Evolutionary conservation across 2,329 filamentous ascomycete genomes (phyloP), one percentile per base, ranked within the genome.

Genomic region (Neonectria coccinea): DNA sequence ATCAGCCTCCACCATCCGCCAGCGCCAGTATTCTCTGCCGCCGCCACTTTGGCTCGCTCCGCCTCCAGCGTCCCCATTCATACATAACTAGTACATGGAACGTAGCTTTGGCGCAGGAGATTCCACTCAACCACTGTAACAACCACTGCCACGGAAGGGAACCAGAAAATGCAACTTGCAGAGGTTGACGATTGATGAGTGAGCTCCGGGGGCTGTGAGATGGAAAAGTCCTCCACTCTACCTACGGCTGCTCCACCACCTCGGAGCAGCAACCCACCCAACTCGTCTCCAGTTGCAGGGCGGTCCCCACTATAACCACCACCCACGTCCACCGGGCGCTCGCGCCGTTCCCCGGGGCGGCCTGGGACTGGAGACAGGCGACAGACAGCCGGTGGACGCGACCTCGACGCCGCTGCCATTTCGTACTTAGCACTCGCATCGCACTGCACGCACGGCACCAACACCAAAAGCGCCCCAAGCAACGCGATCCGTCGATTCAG

Each of bases 51-150:
- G 59, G 47, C 47, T n/a, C 33, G 36, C 22, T 44, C 56, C 18
- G 50, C 42, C 36, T 27, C 56, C 36, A 56, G 45, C n/a, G 47
- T 9, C 39, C 18, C 18, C 11, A 53, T 27, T 36, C 51, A 52
- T 61, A 61, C 55, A 25, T 25, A 6, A 25, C 25, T 25, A 25
- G 25, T 25, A 25, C 25, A 25, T 25, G 25, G 25, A 59, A 64
- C 61, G 56, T 64, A 59, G 56, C 56, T 42, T 56, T 27, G n/a
- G 31, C 29, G 33, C 41, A 25, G 53, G 25, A 25, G 25, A 25
- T 55, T 52, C 45, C 53, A 52, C 22, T 58, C 42, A 57, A 62
- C 48, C 48, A 54, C 31, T 58, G 60, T 48, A 62, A 62, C 59
- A 54, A 62, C 47, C 59, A 56, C 59, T 44, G 52, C 45, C 59